Base-by-base conservation (phyloP, 2,329 filamentous ascomycete species). In the Aspergillus glaucus region DNA sequence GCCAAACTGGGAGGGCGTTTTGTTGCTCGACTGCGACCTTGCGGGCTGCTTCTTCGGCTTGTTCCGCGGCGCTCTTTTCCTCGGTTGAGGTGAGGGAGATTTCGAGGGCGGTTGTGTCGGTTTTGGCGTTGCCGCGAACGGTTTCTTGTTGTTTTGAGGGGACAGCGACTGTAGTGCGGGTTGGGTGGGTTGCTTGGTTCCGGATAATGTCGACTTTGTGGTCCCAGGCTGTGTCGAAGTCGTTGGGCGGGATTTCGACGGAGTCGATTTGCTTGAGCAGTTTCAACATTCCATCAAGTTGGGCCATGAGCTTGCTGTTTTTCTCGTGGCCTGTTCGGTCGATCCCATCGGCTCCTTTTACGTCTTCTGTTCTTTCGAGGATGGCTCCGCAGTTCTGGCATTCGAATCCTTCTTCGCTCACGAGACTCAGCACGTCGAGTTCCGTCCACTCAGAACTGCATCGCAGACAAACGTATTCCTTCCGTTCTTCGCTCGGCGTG, bases 361-460 rank as follows among this genome's bases (percentile, higher is more conserved):
- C 67, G 41, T 74, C 70, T 53, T 73, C 71, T 0, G 72, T 72
- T 10, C 70, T 65, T 43, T 72, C 70, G 8, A 76, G 63, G 28
- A 71, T 62, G 24, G 65, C 63, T 17, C 79, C 76, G 70, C 93
- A 98, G 45, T 84, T 82, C 62, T 91, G 85, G 69, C 93, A 98
- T 43, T 86, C 72, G 65, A 97, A 97, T 0, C 90, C 87, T 43
- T 75, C 72, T 2, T 72, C 69, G 1, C 78, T 76, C 45, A 86
- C 83, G 37, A 84, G 77, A 69, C 95, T 89, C 46, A 97, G 73
- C 1, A 94, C 91, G 57, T 97, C 91, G 69, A 97, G 82, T 55
- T 86, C 81, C 2, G 91, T 95, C 80, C 88, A 98, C 65, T 95
- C 87, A 1, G 87, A 79, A 56, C 85, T 83, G 73, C 93, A 98